phyloP scores from a whole-genome alignment of 2,329 filamentous ascomycete species.

The Pseudocercospora fijiensis region DNA sequence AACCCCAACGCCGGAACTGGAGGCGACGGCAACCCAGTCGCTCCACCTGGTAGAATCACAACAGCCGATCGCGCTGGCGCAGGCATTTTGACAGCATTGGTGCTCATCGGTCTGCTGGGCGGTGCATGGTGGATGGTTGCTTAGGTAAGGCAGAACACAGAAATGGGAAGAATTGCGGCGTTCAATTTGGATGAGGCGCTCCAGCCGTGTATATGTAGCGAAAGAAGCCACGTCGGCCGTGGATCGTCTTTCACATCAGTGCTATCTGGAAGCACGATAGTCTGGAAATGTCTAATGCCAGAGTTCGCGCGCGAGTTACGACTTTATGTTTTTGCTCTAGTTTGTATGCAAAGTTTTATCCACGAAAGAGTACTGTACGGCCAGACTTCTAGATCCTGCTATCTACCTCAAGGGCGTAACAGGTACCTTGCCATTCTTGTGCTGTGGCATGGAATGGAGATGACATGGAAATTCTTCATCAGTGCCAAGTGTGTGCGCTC shows the following conservation, averaged over 20 bases:
- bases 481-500: no score
- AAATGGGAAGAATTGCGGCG: not conserved
- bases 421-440: no score
- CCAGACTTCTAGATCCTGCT: not conserved
- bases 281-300: not conserved
- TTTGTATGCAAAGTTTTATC: not conserved
- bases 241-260: not conserved
- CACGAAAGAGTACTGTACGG: not conserved
- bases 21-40: conserved; percentile 26
- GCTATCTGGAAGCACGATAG: not conserved
- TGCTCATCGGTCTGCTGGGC: conserved; percentile 25
- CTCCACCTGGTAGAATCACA: conserved; percentile 29
- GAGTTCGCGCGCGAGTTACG: not conserved
- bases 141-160: conserved; percentile 5
- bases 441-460: no score
- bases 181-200: not conserved
- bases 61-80: conserved; percentile 27
- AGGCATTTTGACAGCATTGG: conserved; percentile 27
- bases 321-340: not conserved
- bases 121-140: conserved; percentile 30
- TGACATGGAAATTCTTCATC: no score
- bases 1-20: conserved; percentile 23
- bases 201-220: not conserved
- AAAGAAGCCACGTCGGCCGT: not conserved
- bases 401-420: not conserved